phyloP scores from a whole-genome alignment of 2,329 filamentous ascomycete species.

The Aspergillus eucalypticola region DNA sequence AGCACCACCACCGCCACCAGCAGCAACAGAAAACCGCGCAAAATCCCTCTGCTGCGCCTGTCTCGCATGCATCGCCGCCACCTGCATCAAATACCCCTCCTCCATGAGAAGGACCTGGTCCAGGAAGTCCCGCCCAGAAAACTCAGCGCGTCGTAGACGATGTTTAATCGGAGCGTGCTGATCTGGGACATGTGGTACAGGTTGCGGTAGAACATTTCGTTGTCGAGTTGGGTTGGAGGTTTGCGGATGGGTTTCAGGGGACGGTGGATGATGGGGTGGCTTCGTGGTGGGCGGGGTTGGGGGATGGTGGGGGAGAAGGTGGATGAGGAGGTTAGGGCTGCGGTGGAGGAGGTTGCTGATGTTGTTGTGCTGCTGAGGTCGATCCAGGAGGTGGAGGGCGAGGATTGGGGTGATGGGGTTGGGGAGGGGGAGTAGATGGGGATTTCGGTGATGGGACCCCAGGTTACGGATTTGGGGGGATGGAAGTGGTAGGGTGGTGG shows the following conservation, averaged over 20 bases:
- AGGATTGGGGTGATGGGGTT: neutral
- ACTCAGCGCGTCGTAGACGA: conserved; percentile 12
- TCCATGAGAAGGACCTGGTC: neutral
- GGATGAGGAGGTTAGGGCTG: neutral
- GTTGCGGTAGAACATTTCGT: conserved; percentile 17
- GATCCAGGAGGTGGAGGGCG: neutral
- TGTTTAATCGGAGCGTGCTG: conserved; percentile 7
- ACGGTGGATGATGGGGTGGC: too few relatives aligned
- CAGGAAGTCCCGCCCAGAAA: neutral
- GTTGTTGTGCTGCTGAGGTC: neutral
- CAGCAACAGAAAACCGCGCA: too few relatives aligned
- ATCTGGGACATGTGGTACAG: conserved; percentile 10
- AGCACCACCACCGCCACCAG: too few relatives aligned
- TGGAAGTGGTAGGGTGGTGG: neutral
- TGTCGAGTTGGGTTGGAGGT: conserved; percentile 15
- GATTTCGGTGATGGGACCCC: neutral
- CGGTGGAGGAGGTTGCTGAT: neutral
- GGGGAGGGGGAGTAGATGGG: neutral
- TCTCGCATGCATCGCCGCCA: neutral
- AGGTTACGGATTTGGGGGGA: neutral
- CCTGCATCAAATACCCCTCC: neutral
- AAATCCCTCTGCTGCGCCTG: too few relatives aligned
- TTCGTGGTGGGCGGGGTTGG: neutral
- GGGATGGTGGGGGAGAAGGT: neutral
- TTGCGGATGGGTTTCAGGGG: conserved; percentile 12